Base-by-base conservation (phyloP, 2,329 filamentous ascomycete species). In the Tolypocladium cylindrosporum region DNA sequence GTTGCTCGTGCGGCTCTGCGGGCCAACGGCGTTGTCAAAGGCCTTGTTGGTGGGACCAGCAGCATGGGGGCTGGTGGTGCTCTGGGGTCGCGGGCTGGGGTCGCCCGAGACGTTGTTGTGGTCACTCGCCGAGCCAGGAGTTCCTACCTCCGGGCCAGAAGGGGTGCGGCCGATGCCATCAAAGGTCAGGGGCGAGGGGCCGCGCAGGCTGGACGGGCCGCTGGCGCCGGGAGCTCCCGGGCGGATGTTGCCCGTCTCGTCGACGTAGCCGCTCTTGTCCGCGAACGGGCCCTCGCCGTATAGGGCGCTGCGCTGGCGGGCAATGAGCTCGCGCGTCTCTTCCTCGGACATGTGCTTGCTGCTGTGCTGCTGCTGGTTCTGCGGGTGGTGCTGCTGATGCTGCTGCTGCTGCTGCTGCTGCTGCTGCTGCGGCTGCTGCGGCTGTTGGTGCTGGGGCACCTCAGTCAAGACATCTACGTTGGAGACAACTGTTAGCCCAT, bases 281-380 rank as follows among this genome's bases (percentile, higher is more conserved):
- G 87, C 85, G 71, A 90, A 88, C 55, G 82, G 72, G 13, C 80
- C 80, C 69, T 90, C 90, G 71, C 91, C 91, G 74, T 97, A 99
- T 64, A 99, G 78, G 63, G 93, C 92, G 74, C 88, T 92, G 75
- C 95, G 91, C 77, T 97, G 94, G 70, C 93, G 92, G 66, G 92
- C 90, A 74, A 97, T 96, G 73, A 97, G 82, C 67, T 97, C 93
- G 67, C 93, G 91, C 67, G 93, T 93, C 69, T 96, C 92, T 68
- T 97, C 92, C 78, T 97, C 94, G 71, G 88, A 95, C 88, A 96
- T 89, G 69, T 79, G 87, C 80, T 97, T 97, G 79, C 79, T 82
- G 57, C 61, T 62, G 55, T 64, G 67, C 50, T 51, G 48, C 19
- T 51, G 48, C 0, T 36, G 27, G 3, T 34, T n/a, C 16, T 36